These are phyloP conservation scores for Flammula alnicola DNA, from an alignment of 1,284 basidiomycete genomes.

Conservation along the genomic window DNA sequence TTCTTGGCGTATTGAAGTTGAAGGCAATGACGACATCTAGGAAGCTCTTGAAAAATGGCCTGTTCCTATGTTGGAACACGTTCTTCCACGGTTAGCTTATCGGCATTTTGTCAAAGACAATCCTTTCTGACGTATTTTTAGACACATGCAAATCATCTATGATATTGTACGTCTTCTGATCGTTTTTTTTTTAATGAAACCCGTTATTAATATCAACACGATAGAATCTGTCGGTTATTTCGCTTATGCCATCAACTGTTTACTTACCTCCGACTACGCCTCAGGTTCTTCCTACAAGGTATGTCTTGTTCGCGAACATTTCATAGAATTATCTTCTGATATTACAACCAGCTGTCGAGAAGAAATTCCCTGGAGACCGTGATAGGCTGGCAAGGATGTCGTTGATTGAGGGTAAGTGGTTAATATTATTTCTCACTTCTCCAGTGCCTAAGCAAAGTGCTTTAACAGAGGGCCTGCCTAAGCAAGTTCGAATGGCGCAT, in stretches of 20 bases:
- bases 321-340: not conserved
- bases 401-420: constrained; percentile 75
- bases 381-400: constrained; percentile 85
- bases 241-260: constrained; percentile 8
- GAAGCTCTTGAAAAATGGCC: constrained; percentile 90
- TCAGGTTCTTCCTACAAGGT: constrained; percentile 70
- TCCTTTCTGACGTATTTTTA: constrained; percentile 18
- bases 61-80: constrained; percentile 78
- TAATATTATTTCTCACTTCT: not conserved
- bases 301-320: constrained; percentile 21
- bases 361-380: constrained; percentile 84
- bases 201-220: constrained; percentile 1
- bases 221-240: constrained; percentile 35
- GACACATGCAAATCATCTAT: constrained; percentile 90
- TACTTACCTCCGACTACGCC: not conserved
- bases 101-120: not conserved
- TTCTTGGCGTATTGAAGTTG: not conserved
- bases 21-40: constrained; percentile 35
- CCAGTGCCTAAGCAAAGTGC: not conserved
- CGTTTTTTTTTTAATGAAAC: not conserved
- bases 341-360: constrained; percentile 73
- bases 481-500: constrained; percentile 90
- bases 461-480: constrained; percentile 75
- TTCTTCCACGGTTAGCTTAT: constrained; percentile 63
- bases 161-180: constrained; percentile 69